These are phyloP conservation scores for Saksenaea vasiformis DNA, from an alignment of 371 early-diverging fungal genomes.

Conservation along the genomic window DNA sequence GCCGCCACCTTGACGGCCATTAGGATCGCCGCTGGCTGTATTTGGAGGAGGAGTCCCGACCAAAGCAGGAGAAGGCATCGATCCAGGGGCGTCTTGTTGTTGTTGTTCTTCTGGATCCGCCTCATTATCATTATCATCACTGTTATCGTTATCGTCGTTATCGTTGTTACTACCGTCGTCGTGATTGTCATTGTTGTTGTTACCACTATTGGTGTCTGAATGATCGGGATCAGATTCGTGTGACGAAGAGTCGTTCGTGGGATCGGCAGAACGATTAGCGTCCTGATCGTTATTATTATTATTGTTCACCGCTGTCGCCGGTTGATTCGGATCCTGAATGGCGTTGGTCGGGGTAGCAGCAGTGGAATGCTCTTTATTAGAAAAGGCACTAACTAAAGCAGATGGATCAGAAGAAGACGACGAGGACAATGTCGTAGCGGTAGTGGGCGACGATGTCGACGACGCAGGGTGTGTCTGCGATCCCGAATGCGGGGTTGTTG, in stretches of 20 bases:
- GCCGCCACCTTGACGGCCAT: neutral
- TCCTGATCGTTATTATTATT: neutral
- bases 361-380: neutral
- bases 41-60: neutral
- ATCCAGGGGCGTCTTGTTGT: neutral
- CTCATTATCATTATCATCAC: neutral
- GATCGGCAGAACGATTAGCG: neutral
- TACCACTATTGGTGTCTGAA: conserved; percentile 2
- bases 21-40: neutral
- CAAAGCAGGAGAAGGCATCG: conserved; percentile 1
- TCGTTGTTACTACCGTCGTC: neutral
- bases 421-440: neutral
- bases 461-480: neutral
- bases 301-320: neutral
- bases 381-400: neutral
- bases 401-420: neutral
- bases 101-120: neutral
- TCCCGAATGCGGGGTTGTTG: conserved; percentile 5
- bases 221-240: neutral
- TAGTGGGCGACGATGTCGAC: neutral
- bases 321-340: neutral
- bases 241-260: too few species aligned
- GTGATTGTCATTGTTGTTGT: conserved; percentile 2
- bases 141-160: conserved; percentile 1
- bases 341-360: neutral